These are phyloP conservation scores for Magnolia kwangsiensis DNA, from an alignment of 164 flowering plant genomes.

Conservation along the genomic window DNA sequence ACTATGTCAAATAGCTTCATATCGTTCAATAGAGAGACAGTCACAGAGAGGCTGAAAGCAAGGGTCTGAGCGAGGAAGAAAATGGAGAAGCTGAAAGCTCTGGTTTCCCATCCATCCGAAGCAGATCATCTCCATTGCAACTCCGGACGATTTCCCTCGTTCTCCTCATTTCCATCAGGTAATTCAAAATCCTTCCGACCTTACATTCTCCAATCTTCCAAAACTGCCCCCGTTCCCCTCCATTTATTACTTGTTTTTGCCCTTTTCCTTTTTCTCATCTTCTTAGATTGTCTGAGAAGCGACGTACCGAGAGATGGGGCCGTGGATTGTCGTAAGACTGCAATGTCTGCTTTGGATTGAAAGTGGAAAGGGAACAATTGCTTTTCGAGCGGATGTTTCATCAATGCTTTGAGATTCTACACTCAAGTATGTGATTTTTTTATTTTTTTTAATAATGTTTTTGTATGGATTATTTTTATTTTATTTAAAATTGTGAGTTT, in stretches of 20 bases:
- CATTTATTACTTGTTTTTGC: background rate
- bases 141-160: conserved; percentile 38
- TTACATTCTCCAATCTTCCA: background rate
- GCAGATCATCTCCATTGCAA: conserved; percentile 36
- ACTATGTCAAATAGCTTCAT: too few species aligned
- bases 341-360: conserved; percentile 48
- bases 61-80: background rate
- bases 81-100: conserved; percentile 70
- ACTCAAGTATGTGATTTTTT: conserved; percentile 18
- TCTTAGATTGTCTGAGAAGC: conserved; percentile 48
- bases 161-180: conserved; percentile 59
- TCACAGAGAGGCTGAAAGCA: too few species aligned
- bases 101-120: conserved; percentile 51
- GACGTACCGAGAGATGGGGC: conserved; percentile 33
- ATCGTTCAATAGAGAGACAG: too few species aligned
- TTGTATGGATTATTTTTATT: too few species aligned
- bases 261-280: background rate
- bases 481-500: too few species aligned
- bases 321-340: conserved; percentile 48
- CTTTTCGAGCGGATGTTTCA: conserved; percentile 22
- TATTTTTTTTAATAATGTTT: background rate
- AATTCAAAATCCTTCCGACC: background rate
- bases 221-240: background rate
- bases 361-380: conserved; percentile 66
- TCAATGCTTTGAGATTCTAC: conserved; percentile 52